Base-by-base conservation (phyloP, 2,329 filamentous ascomycete species). In the Claviceps fusiformis region DNA sequence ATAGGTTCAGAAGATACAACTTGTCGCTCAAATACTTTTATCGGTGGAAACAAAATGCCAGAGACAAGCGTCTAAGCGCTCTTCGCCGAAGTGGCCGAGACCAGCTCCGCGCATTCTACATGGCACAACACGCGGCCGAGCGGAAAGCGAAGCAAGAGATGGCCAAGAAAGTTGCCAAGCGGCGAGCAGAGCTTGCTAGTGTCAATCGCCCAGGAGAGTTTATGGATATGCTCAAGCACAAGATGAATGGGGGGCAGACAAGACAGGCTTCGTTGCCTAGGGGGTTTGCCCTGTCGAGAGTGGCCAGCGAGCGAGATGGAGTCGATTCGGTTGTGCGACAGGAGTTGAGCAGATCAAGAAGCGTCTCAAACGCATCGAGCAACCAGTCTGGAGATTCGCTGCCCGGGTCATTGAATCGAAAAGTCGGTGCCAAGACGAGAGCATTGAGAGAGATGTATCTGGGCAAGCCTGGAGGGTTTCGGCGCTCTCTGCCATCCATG, bases 11-110 rank as follows among this genome's bases (percentile, higher is more conserved):
- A 43, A 62, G 60, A 3, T 75, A 78, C 61, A 80, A 71, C 54
- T 68, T 82, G 35, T 67, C 70, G 13, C 67, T 81, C 56, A 80
- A 75, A 50, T 82, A 72, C 63, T 81, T 82, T 57, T 81, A 81
- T 60, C 70, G 70, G 19, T 83, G 80, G 80, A 75, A 73, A 51
- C 64, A 75, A 15, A 72, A 67, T 44, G 76, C 75, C 9, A 71
- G 78, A 13, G 70, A 74, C 49, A 72, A 71, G 19, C 72, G 75
- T 3, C 70, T 78, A 17, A 71, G 74, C 55, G 70, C 71, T n/a
- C 72, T 80, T 27, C 75, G 79, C 8, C 71, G 71, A 37, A 71
- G 74, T 45, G 78, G 76, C 24, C 74, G 76, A 52, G 76, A 80
- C 45, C 73, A 77, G 57, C 71, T 77, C 59, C 72, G 72, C 33